Conservation (phyloP, 805 yeast species). For the Isabelozyma heimii region DNA sequence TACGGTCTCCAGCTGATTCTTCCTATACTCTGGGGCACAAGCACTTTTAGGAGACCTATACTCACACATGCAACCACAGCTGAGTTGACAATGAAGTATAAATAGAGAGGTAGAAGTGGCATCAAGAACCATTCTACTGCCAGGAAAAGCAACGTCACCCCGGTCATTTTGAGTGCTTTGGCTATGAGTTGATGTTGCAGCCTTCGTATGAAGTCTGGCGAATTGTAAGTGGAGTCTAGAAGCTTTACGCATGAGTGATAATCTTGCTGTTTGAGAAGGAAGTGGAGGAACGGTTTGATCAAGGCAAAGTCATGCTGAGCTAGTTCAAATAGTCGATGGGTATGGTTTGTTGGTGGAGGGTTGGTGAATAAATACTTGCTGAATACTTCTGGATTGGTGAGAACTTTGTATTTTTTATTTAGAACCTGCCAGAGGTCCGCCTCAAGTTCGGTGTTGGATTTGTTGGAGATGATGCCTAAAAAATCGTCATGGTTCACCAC, state of each 20-base stretch:
- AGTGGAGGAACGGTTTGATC: slow-evolving; percentile 7
- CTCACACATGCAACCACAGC: slow-evolving; percentile 3
- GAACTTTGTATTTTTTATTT: not conserved
- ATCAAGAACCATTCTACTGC: slow-evolving; percentile 15
- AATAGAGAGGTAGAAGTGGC: slow-evolving; percentile 10
- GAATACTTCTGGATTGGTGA: slow-evolving; percentile 4
- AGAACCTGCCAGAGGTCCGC: slow-evolving; percentile 8
- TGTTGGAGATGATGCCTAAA: slow-evolving; percentile 10
- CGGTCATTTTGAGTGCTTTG: not conserved
- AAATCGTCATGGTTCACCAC: slow-evolving; percentile 2
- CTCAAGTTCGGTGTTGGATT: slow-evolving; percentile 13
- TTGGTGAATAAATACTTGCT: slow-evolving; percentile 13
- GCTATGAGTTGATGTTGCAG: not conserved
- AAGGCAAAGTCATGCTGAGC: slow-evolving; percentile 2
- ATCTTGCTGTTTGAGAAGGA: slow-evolving; percentile 22
- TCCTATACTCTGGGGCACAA: slow-evolving; percentile 12
- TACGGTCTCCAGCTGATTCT: slow-evolving; percentile 40
- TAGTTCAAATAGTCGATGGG: slow-evolving; percentile 6
- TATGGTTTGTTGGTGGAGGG: slow-evolving; percentile 14
- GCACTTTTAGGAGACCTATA: slow-evolving; percentile 3
- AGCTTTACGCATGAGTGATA: slow-evolving; percentile 24
- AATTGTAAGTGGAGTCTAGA: slow-evolving; percentile 21
- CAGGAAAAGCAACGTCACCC: slow-evolving; percentile 9
- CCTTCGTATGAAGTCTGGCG: slow-evolving; percentile 1
- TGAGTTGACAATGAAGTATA: not conserved